phyloP scores from a whole-genome alignment of 768 basidiomycete genomes.

The Psilocybe cubensis region DNA sequence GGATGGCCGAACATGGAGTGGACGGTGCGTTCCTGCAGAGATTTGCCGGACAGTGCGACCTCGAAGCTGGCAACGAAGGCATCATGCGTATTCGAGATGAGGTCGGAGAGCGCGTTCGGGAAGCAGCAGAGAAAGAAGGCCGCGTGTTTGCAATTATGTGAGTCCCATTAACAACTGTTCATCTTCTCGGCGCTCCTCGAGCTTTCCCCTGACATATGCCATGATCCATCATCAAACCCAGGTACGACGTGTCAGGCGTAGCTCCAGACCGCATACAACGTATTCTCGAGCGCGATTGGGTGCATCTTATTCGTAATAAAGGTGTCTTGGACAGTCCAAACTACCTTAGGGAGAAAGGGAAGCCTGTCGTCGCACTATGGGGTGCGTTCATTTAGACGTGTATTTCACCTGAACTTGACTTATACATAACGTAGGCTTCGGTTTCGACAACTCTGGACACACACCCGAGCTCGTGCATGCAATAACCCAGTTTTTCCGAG shows the following conservation, averaged over 20 bases:
- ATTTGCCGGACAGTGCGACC: slow-evolving; percentile 70
- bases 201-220: neutral
- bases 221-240: slow-evolving; percentile 24
- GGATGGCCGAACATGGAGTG: slow-evolving; percentile 84
- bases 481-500: slow-evolving; percentile 60
- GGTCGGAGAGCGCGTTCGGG: slow-evolving; percentile 69
- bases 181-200: neutral
- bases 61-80: slow-evolving; percentile 54
- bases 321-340: slow-evolving; percentile 70
- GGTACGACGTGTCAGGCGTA: slow-evolving; percentile 88
- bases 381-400: slow-evolving; percentile 37
- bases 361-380: slow-evolving; percentile 77
- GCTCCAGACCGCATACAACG: slow-evolving; percentile 67
- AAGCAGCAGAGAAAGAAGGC: slow-evolving; percentile 80
- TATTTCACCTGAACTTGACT: neutral
- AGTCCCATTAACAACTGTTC: slow-evolving; percentile 26
- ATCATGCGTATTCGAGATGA: slow-evolving; percentile 72
- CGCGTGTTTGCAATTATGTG: slow-evolving; percentile 87
- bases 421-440: slow-evolving; percentile 55
- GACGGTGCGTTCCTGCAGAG: slow-evolving; percentile 85
- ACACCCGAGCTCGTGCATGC: slow-evolving; percentile 60
- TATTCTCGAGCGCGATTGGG: slow-evolving; percentile 74
- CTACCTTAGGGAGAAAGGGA: slow-evolving; percentile 72
- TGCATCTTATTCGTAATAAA: slow-evolving; percentile 65
- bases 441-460: slow-evolving; percentile 64